Conservation (phyloP, 345 rosid genomes). For the Xanthoceras sorbifolium region DNA sequence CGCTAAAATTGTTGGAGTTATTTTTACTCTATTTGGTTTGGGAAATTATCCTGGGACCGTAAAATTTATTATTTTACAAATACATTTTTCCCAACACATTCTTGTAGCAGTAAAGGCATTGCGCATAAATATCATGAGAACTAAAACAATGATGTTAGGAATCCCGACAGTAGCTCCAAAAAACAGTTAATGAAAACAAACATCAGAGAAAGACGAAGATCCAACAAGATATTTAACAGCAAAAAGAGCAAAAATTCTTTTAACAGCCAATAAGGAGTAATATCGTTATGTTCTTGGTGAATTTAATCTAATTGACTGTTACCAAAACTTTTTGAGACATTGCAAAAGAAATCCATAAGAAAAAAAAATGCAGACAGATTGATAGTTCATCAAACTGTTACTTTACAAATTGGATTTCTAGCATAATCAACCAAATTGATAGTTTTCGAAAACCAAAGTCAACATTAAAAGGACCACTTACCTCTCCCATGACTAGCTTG, state of each 20-base stretch:
- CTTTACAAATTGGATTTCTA: not conserved
- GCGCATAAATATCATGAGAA: too few relatives aligned
- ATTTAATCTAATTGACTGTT: not conserved
- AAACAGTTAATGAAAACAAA: not conserved
- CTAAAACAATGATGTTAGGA: too few relatives aligned
- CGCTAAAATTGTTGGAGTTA: too few relatives aligned
- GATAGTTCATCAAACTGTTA: not conserved
- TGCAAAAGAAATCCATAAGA: not conserved
- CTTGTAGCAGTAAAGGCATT: too few relatives aligned
- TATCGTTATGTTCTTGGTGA: not conserved
- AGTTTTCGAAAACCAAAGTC: not conserved
- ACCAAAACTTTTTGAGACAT: not conserved
- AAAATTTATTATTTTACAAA: too few relatives aligned
- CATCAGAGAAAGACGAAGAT: not conserved
- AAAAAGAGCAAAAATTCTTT: not conserved
- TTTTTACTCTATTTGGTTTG: too few relatives aligned
- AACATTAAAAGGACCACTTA: conserved; percentile 21
- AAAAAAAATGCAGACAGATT: not conserved
- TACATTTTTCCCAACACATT: too few relatives aligned
- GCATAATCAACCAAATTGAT: not conserved
- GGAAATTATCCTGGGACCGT: too few relatives aligned
- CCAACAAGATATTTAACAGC: not conserved
- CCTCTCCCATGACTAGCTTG: conserved; percentile 93
- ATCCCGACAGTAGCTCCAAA: too few relatives aligned
- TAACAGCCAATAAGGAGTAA: not conserved